These are phyloP conservation scores for Rasamsonia emersonii DNA, from an alignment of 2,329 filamentous ascomycete species.

Conservation along the genomic window DNA sequence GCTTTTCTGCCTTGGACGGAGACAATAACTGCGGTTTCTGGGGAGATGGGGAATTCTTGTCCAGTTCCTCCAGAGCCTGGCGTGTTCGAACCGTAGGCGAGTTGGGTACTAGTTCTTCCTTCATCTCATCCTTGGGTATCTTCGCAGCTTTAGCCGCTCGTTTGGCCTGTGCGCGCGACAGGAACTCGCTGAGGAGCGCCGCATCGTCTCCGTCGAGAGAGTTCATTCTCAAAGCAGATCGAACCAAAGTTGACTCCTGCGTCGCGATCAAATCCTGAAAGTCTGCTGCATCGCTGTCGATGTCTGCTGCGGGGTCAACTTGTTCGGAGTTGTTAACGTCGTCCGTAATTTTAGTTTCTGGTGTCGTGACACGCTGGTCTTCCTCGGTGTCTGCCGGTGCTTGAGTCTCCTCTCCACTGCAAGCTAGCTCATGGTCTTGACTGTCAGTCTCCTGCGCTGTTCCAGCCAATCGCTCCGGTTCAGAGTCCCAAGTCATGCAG, in stretches of 20 bases:
- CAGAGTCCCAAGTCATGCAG: no score
- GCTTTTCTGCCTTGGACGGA: slow-evolving; percentile 18
- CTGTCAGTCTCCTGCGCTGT: no score
- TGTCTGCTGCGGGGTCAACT: slow-evolving; percentile 3
- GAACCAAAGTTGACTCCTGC: slow-evolving; percentile 24
- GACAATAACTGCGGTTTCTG: slow-evolving; percentile 20
- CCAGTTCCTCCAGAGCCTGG: slow-evolving; percentile 26
- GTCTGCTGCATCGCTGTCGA: slow-evolving; percentile 10
- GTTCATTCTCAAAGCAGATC: slow-evolving; percentile 27
- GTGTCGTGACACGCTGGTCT: no score
- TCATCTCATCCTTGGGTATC: slow-evolving; percentile 12
- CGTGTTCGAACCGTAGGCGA: slow-evolving; percentile 24
- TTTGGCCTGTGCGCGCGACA: slow-evolving; percentile 34
- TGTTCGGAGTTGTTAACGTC: slow-evolving; percentile 1
- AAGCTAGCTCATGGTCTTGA: no score
- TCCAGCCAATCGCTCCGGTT: no score
- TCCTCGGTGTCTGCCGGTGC: no score
- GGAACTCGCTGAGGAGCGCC: slow-evolving; percentile 30
- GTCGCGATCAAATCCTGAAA: slow-evolving; percentile 20
- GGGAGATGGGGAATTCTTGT: slow-evolving; percentile 32
- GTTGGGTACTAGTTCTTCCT: slow-evolving; percentile 11
- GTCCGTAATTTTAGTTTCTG: no score
- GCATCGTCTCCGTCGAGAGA: slow-evolving; percentile 32
- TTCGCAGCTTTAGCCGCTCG: slow-evolving; percentile 26
- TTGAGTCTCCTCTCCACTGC: no score